Evolutionary conservation across 192 early-diverging fungal species (phyloP).

Genomic region (Backusella macrospora): DNA sequence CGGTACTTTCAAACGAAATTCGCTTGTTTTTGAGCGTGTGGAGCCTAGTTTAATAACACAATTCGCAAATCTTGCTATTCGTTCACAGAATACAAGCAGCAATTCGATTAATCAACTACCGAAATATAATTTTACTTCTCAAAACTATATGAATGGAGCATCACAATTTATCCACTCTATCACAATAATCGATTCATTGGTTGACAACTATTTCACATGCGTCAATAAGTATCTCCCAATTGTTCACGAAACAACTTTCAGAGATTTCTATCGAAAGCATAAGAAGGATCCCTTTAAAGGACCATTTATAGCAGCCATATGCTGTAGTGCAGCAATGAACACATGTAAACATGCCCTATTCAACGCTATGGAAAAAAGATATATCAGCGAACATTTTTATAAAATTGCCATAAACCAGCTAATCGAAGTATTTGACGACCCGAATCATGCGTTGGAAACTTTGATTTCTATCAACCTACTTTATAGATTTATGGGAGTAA

Average conservation of each 20-base stretch:
- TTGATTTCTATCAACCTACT: slow-evolving; percentile 1
- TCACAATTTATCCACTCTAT: background rate
- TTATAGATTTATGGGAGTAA: background rate
- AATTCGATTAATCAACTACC: background rate
- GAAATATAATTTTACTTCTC: background rate
- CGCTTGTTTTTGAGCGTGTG: background rate
- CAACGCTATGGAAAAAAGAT: background rate
- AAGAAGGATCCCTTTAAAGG: background rate
- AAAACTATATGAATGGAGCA: background rate
- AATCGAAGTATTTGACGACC: slow-evolving; percentile 18
- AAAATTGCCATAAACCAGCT: background rate
- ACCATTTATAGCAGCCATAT: slow-evolving; percentile 17
- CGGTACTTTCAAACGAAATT: background rate
- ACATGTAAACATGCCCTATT: background rate
- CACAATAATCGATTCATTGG: background rate
- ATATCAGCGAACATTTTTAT: slow-evolving; percentile 20
- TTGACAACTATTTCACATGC: slow-evolving; percentile 5
- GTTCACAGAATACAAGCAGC: background rate
- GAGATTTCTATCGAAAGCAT: background rate
- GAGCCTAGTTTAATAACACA: background rate
- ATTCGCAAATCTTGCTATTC: background rate
- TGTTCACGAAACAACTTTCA: slow-evolving; percentile 5
- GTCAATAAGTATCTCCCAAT: background rate
- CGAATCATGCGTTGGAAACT: background rate
- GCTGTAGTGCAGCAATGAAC: background rate